Percentiles rank a stretch among this genome's conserved stretches.
These are phyloP conservation scores for Pyrus hybrid DNA, from an alignment of 331 rosid genomes.

Conservation along the genomic window DNA sequence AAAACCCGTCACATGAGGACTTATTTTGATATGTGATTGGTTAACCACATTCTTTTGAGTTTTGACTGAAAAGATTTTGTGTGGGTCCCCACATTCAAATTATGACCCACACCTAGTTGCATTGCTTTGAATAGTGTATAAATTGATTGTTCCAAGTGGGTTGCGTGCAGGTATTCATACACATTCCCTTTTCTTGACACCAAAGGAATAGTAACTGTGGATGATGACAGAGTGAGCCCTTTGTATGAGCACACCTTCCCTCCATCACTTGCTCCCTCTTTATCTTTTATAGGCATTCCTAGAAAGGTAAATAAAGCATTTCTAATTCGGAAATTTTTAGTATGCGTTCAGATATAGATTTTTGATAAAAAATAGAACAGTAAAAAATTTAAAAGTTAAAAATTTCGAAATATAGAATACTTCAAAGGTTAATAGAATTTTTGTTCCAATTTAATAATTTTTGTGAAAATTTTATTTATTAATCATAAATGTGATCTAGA, in stretches of 20 bases:
- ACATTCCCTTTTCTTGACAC: constrained; percentile 91
- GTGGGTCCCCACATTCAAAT: constrained; percentile 24
- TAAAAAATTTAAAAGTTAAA: no score
- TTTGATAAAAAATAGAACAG: neutral
- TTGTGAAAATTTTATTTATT: no score
- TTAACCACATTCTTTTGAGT: no score
- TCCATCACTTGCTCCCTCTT: constrained; percentile 87
- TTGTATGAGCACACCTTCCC: constrained; percentile 94
- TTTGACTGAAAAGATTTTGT: constrained; percentile 16
- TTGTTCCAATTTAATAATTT: no score
- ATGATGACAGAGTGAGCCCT: constrained; percentile 92
- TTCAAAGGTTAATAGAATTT: no score
- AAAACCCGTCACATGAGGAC: no score
- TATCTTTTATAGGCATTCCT: constrained; percentile 80
- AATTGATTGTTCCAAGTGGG: constrained; percentile 1
- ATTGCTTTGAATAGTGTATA: neutral
- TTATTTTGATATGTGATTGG: constrained; percentile 8
- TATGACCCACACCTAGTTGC: neutral
- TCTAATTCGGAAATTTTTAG: neutral
- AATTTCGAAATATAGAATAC: no score
- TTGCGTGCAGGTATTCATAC: constrained; percentile 73
- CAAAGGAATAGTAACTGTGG: constrained; percentile 85
- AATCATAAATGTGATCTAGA: constrained; percentile 26
- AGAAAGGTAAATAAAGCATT: constrained; percentile 52
- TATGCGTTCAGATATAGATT: neutral